A percentile compares a stretch with the other conserved stretches of the same genome.
Evolutionary conservation across 2,329 filamentous ascomycete species (phyloP).

Genomic region (Ophiocordyceps australis): DNA sequence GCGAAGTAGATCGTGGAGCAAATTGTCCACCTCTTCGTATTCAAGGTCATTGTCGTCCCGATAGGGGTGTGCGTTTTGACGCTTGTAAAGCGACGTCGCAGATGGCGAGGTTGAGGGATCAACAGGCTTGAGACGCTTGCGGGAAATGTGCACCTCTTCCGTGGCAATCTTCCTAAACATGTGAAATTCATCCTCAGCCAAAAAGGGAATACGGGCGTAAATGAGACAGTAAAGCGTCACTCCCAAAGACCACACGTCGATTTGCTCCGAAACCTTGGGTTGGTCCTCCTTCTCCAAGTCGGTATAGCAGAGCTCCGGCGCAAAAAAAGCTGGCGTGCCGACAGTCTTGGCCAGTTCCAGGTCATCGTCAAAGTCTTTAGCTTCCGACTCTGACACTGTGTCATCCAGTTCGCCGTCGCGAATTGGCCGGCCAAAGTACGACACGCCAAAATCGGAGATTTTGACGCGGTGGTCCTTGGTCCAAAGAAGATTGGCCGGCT

Average conservation of each 20-base stretch:
- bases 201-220: conserved; percentile 83
- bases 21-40: conserved; percentile 73
- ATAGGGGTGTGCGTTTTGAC: conserved; percentile 45
- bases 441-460: conserved; percentile 97
- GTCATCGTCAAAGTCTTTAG: conserved; percentile 76
- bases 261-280: conserved; percentile 74
- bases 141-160: conserved; percentile 80
- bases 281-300: conserved; percentile 51
- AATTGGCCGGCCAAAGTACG: conserved; percentile 81
- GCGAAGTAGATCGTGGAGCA: conserved; percentile 59
- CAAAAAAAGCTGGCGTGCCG: conserved; percentile 93
- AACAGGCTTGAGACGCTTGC: conserved; percentile 60
- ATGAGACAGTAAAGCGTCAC: conserved; percentile 93
- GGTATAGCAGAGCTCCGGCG: conserved; percentile 87
- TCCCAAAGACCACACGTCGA: conserved; percentile 93
- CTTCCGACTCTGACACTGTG: conserved; percentile 60
- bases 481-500: conserved; percentile 79
- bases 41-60: conserved; percentile 60
- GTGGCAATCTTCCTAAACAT: conserved; percentile 87
- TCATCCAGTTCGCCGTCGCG: conserved; percentile 67
- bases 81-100: conserved; percentile 34
- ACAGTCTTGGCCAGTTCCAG: conserved; percentile 96
- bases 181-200: conserved; percentile 79
- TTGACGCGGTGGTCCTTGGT: conserved; percentile 76
- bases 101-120: conserved; percentile 39